These are phyloP conservation scores for Monilinia aucupariae DNA, from an alignment of 2,329 filamentous ascomycete genomes.

Conservation along the genomic window DNA sequence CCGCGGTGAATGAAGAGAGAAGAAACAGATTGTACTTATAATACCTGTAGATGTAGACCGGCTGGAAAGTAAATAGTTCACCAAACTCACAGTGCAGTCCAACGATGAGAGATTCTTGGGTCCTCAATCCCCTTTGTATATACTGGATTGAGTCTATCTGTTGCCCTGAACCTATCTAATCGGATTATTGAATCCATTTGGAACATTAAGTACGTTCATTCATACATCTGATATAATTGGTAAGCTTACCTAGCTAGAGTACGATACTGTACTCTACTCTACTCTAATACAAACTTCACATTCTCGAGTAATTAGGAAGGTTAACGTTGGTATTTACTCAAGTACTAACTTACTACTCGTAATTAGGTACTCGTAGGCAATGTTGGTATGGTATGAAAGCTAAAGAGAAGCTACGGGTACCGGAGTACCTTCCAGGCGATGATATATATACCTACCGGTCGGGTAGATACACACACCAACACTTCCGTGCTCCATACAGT, in stretches of 20 bases:
- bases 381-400: not conserved
- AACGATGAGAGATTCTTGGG: not conserved
- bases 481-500: constrained; percentile 4
- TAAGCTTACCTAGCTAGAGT: too few relatives aligned
- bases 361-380: not conserved
- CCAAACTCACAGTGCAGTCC: not conserved
- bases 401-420: constrained; percentile 9
- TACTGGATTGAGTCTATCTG: not conserved
- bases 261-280: too few relatives aligned
- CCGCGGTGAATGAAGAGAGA: not conserved
- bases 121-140: not conserved
- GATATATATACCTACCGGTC: too few relatives aligned
- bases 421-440: constrained; percentile 2
- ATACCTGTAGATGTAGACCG: not conserved
- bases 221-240: too few relatives aligned
- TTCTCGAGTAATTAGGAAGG: not conserved
- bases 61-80: not conserved
- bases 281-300: not conserved
- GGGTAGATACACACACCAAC: not conserved
- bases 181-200: not conserved
- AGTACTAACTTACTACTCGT: too few relatives aligned
- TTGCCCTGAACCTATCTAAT: not conserved
- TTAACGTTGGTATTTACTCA: too few relatives aligned
- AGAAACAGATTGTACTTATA: not conserved
- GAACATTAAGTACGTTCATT: not conserved